Conservation (phyloP, 148 eudicot species). For the Dysphania ambrosioides region DNA sequence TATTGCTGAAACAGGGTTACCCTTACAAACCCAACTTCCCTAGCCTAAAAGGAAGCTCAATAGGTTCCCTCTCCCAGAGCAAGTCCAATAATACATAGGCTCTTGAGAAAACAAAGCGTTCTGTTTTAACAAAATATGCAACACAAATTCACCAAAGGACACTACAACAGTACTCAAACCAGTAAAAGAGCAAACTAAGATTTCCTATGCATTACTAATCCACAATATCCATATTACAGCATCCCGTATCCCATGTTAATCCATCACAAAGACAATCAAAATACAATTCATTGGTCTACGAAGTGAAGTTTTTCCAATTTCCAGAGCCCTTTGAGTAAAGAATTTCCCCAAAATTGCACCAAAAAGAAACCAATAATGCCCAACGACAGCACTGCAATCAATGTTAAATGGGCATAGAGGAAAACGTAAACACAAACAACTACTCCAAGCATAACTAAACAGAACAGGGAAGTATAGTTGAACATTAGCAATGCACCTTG, state of each 20-base stretch:
- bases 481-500: conserved; percentile 39
- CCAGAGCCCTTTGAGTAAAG: background rate
- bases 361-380: background rate
- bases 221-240: background rate
- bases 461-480: background rate
- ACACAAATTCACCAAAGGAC: background rate
- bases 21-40: too few species aligned
- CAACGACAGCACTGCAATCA: background rate
- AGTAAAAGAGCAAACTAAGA: background rate
- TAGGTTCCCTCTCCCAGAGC: too few species aligned
- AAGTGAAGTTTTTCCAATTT: background rate
- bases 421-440: background rate
- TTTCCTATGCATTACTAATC: background rate
- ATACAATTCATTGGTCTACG: background rate
- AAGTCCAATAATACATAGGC: too few species aligned
- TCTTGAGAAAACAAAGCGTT: too few species aligned
- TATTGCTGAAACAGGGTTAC: background rate
- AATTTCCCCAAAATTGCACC: background rate
- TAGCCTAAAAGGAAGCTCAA: background rate
- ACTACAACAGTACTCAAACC: background rate
- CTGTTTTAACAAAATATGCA: too few species aligned
- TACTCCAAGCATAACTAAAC: background rate
- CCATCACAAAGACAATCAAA: background rate
- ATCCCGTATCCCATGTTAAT: background rate
- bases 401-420: background rate